A percentile compares a stretch with the other conserved stretches of the same genome.
phyloP scores from a whole-genome alignment of 495 filamentous ascomycete genomes.

The Annulohypoxylon bovei region DNA sequence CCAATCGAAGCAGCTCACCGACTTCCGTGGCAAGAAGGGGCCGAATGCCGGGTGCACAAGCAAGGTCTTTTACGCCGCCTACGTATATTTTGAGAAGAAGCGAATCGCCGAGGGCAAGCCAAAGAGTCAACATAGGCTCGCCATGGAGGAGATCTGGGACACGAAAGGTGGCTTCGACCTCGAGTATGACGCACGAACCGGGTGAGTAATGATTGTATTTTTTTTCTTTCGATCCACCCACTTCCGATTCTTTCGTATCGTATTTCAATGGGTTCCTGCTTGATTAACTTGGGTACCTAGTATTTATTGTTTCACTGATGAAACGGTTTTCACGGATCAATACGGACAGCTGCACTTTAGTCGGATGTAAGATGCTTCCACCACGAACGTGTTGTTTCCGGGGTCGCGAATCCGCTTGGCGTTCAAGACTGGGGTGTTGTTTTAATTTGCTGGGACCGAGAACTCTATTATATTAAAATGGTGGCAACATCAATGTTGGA shows the following conservation, averaged over 20 bases:
- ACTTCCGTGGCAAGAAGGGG: constrained; percentile 64
- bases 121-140: constrained; percentile 62
- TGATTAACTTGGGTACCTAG: background rate
- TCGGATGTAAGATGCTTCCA: background rate
- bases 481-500: background rate
- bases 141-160: constrained; percentile 58
- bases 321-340: background rate
- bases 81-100: constrained; percentile 70
- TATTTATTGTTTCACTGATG: background rate
- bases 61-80: constrained; percentile 60
- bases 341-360: constrained; percentile 2
- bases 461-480: background rate
- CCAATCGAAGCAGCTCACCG: constrained; percentile 52
- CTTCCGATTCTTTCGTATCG: background rate
- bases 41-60: constrained; percentile 54
- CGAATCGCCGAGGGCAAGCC: constrained; percentile 64
- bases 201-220: constrained; percentile 5
- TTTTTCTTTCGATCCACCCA: background rate
- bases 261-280: background rate
- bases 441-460: background rate
- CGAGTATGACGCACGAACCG: constrained; percentile 4
- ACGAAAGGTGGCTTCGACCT: constrained; percentile 31
- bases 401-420: background rate
- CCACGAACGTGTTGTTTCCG: background rate
- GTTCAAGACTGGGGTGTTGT: background rate